A percentile compares a stretch with the other conserved stretches of the same genome.
Conservation (phyloP, 108 stramenopile genomes). For the Heterococcus sp. region DNA sequence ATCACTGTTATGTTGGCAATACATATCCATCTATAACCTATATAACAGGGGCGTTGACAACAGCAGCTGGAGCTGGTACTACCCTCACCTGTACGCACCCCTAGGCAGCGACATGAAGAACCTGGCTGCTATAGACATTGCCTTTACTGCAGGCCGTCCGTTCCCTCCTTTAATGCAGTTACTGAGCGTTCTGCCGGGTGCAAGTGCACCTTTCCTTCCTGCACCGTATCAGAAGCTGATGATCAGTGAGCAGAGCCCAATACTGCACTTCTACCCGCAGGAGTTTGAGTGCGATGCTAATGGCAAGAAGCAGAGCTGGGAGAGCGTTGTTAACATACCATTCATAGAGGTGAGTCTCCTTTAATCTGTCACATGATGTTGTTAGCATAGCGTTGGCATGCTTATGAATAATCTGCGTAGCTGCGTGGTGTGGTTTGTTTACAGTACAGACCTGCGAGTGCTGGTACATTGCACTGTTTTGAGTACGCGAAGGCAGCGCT, state of each 20-base stretch:
- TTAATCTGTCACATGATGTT: background rate
- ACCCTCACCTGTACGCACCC: conserved; percentile 88
- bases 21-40: no score
- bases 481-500: background rate
- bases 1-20: no score
- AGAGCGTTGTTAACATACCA: conserved; percentile 51
- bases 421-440: background rate
- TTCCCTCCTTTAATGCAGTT: conserved; percentile 90
- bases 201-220: conserved; percentile 81
- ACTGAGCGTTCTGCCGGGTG: conserved; percentile 88
- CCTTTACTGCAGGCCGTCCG: conserved; percentile 55
- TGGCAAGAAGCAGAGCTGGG: conserved; percentile 51
- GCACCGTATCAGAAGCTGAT: conserved; percentile 79
- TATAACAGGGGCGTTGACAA: conserved; percentile 29
- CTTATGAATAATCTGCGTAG: background rate
- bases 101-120: conserved; percentile 78
- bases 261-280: conserved; percentile 78
- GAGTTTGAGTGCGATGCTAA: conserved; percentile 49
- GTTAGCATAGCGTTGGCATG: background rate
- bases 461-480: background rate
- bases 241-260: conserved; percentile 76
- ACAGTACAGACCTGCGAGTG: background rate
- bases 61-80: conserved; percentile 92
- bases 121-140: conserved; percentile 15
- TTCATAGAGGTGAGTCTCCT: conserved; percentile 47